Evolutionary conservation across 2,329 filamentous ascomycete species (phyloP), one percentile per base, ranked within the genome.

Genomic region (Neonectria faginata): DNA sequence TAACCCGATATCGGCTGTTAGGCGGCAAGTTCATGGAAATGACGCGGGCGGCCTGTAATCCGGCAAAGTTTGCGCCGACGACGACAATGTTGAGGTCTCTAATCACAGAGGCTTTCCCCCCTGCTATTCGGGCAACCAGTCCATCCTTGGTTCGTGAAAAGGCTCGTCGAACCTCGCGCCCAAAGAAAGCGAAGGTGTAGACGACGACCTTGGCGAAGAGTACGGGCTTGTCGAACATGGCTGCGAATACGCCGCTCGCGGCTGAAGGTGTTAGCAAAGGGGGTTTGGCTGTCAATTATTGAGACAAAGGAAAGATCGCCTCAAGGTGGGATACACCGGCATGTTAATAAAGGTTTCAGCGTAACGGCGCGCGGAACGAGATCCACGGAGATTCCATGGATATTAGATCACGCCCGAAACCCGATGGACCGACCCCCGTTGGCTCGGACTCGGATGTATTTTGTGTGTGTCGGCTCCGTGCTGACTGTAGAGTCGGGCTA

Each of bases 1-100:
- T 77, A 4, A 89, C 82, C 4, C 81, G 80, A 73, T 84, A 88
- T 9, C 73, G 76, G 36, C 78, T 80, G 36, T 82, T 76, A 0
- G 81, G 79, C 0, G 86, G 83, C 0, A 89, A 74, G 5, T 80
- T 78, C 22, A 79, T 75, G n/a, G 82, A 79, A 5, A 89, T 80
- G 10, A 80, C 76, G n/a, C 79, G 79, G 0, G 82, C 82, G 6
- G 82, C 80, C 48, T 84, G 79, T 64, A 82, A 82, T 2, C 88
- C 88, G 0, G 85, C 85, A 69, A 88, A 89, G 0, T 86, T 88
- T 53, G 83, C 87, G 36, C 87, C 87, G 27, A 89, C 73, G 9
- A 89, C 79, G 63, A 88, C 81, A 45, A 89, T 82, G 61, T 84
- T 88, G 62, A 68, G 69, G 52, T 79, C 75, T 41, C 77, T 70